phyloP scores from a whole-genome alignment of 805 yeast species.

The Wickerhamiella lipophila region DNA sequence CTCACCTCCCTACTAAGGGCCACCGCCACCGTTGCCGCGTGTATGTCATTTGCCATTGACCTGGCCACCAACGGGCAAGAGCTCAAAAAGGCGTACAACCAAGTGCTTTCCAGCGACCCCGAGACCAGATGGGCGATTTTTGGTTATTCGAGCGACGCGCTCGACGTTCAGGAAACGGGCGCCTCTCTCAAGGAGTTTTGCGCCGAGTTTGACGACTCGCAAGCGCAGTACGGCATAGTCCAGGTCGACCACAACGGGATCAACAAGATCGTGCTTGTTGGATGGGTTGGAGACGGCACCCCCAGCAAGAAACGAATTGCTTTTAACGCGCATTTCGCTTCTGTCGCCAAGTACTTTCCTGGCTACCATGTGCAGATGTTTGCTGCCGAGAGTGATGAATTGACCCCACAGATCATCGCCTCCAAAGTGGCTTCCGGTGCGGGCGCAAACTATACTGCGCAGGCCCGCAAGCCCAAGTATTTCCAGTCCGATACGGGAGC shows the following conservation, averaged over 20 bases:
- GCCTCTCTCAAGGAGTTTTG: conserved; percentile 62
- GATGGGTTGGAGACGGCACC: conserved; percentile 92
- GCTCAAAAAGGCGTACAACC: conserved; percentile 62
- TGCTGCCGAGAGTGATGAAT: conserved; percentile 87
- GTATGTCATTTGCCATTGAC: conserved; percentile 35
- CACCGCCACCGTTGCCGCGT: not conserved
- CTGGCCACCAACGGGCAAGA: conserved; percentile 58
- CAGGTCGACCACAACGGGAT: conserved; percentile 87
- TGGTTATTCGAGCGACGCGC: conserved; percentile 47
- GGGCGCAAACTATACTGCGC: conserved; percentile 77
- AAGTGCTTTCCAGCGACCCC: conserved; percentile 66
- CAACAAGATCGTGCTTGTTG: conserved; percentile 67
- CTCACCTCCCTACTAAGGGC: not conserved
- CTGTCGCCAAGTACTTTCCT: conserved; percentile 31
- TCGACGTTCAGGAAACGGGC: conserved; percentile 37
- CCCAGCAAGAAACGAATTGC: conserved; percentile 41
- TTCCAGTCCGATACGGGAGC: conserved; percentile 27
- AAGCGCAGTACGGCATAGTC: conserved; percentile 80
- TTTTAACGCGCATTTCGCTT: conserved; percentile 32
- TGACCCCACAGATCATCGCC: conserved; percentile 64
- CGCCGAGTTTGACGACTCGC: conserved; percentile 70
- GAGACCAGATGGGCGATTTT: conserved; percentile 64
- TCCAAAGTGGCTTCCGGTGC: conserved; percentile 77
- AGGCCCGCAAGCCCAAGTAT: conserved; percentile 26
- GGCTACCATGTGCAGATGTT: conserved; percentile 95